These are phyloP conservation scores for Lepidium didymum DNA, from an alignment of 345 rosid species.

Conservation along the genomic window DNA sequence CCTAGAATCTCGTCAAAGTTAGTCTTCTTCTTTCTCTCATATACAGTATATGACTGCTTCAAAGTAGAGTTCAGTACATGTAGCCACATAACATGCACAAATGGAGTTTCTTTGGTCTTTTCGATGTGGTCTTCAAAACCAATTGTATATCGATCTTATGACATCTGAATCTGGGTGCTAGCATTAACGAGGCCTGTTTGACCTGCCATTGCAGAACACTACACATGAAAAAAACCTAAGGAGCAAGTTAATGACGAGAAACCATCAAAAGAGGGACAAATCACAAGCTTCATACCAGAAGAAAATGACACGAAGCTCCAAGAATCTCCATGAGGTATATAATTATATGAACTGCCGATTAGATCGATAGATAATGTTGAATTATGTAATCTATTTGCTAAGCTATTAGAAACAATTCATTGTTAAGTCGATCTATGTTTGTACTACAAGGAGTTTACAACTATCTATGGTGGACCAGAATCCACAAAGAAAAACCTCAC, in stretches of 20 bases:
- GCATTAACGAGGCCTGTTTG: neutral
- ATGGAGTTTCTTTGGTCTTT: neutral
- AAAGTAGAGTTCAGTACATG: neutral
- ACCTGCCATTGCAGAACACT: neutral
- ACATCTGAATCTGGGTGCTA: neutral
- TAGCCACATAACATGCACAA: neutral
- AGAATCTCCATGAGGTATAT: neutral
- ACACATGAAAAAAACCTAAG: conserved; percentile 8
- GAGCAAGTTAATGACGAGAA: conserved; percentile 38
- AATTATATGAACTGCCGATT: neutral
- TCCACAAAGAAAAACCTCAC: neutral
- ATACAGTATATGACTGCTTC: neutral
- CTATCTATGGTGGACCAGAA: neutral
- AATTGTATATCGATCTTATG: neutral
- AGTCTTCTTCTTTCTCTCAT: neutral
- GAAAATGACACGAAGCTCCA: neutral
- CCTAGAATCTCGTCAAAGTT: conserved; percentile 50
- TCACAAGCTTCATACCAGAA: conserved; percentile 15
- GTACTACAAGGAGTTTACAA: conserved; percentile 1
- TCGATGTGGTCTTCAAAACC: neutral
- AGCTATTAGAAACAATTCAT: neutral
- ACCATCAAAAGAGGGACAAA: conserved; percentile 27
- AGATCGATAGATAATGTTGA: neutral
- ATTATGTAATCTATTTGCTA: neutral
- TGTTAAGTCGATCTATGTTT: neutral